Evolutionary conservation across 352 stramenopile genomes (phyloP), one percentile per base, ranked within the genome.

Genomic region (Phytopythium vexans): DNA sequence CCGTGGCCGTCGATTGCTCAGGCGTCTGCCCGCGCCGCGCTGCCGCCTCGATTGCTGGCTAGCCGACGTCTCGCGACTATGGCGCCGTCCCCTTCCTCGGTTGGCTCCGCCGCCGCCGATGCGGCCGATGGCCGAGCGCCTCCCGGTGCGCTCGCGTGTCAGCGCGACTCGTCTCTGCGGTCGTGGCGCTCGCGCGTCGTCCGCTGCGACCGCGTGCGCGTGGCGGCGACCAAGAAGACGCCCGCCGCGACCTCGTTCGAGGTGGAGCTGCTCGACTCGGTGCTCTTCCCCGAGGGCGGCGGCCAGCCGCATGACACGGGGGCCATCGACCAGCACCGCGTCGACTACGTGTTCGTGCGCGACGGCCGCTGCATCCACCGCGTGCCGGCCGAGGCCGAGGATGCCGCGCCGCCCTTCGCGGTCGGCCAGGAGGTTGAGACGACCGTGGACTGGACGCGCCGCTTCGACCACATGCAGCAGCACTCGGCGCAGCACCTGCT

Each of bases 401-500:
- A 62, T 39, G 64, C 57, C 3, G 45, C 59, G 15, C 48, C 52
- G 35, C 42, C 69, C 12, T 77, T 92, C 21, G 40, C 61, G 31
- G 59, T 71, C 14, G 82, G 72, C 3, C 65, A 86, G 32, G 58
- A 72, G 15, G 79, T 95, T 12, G 47, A 70, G 33, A 74, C 78
- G 34, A 60, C 8, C 0, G 73, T 96, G 16, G 74, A 95, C 60
- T 95, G 86, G 86, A 56, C 52, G 36, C 78, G 88, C 10, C 77
- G 88, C 50, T 82, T 87, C 34, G 88, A 95, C 53, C 85, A 95
- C 66, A 95, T 95, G 85, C 82, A 89, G 60, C 86, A 95, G 63
- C 88, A 96, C 71, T 95, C 88, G 51, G 86, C 74, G 37, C 88
- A 96, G 64, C 88, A 96, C 52, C 58, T 96, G 36, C 73, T 95